phyloP scores from a whole-genome alignment of 2,329 filamentous ascomycete species.

The Cladosporium sp. region DNA sequence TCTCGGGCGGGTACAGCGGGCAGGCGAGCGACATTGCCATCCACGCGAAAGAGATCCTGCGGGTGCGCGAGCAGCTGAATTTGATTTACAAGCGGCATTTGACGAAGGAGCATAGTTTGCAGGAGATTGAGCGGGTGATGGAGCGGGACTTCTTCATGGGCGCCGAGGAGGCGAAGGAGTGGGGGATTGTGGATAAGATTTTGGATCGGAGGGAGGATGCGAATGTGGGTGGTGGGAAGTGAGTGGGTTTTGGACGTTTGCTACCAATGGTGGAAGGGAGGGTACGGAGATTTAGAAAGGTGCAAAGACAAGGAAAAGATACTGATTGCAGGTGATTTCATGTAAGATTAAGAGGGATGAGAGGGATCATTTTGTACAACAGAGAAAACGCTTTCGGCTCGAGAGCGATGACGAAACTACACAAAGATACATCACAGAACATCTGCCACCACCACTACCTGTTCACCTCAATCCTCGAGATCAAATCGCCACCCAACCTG shows the following conservation, averaged over 20 bases:
- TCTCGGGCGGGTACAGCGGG: slow-evolving; percentile 70
- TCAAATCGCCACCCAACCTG: slow-evolving; percentile 59
- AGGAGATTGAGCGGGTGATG: slow-evolving; percentile 92
- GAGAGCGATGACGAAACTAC: neutral
- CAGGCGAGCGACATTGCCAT: slow-evolving; percentile 85
- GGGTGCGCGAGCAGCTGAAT: slow-evolving; percentile 82
- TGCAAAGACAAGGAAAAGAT: neutral
- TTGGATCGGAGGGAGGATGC: slow-evolving; percentile 60
- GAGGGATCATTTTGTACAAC: neutral
- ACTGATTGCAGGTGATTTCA: neutral
- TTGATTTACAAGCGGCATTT: slow-evolving; percentile 85
- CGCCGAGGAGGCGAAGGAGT: slow-evolving; percentile 80
- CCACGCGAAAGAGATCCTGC: slow-evolving; percentile 93
- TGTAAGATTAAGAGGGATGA: neutral
- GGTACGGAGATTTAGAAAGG: neutral
- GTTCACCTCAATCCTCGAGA: slow-evolving; percentile 64
- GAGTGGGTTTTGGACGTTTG: neutral
- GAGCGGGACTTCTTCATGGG: slow-evolving; percentile 94
- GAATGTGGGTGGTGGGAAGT: neutral
- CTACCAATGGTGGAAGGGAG: neutral
- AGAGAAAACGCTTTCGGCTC: neutral
- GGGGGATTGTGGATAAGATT: slow-evolving; percentile 92
- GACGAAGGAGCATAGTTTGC: slow-evolving; percentile 74
- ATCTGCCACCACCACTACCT: neutral
- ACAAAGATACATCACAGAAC: neutral